Percentiles rank a stretch among this genome's conserved stretches.
phyloP scores from a whole-genome alignment of 140 eudicot genomes.

The Anethum foeniculum region DNA sequence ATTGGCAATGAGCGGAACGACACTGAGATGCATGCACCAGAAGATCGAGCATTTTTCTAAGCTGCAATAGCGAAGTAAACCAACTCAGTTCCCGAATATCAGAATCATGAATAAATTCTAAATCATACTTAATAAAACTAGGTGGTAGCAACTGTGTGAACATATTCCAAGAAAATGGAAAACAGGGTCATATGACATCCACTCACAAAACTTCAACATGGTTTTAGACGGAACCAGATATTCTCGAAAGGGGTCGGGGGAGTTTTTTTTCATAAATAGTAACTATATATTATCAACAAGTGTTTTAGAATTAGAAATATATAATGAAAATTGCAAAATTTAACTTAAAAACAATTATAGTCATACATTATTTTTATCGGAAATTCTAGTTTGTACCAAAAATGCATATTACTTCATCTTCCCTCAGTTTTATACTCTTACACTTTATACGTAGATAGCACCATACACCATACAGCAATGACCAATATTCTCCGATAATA shows the following conservation, averaged over 20 bases:
- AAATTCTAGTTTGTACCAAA: no score
- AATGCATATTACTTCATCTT: neutral
- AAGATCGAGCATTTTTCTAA: slow-evolving; percentile 88
- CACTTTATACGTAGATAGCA: neutral
- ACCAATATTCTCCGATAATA: neutral
- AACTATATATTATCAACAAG: neutral
- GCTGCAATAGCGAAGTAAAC: slow-evolving; percentile 45
- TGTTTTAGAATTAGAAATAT: neutral
- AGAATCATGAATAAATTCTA: neutral
- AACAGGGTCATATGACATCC: neutral
- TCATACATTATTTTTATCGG: neutral
- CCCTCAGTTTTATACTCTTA: neutral
- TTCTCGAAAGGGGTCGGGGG: no score
- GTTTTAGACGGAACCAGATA: neutral
- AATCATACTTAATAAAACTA: neutral
- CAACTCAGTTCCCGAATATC: neutral
- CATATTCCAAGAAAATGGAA: neutral
- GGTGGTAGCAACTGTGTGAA: neutral
- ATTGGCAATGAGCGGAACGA: slow-evolving; percentile 66
- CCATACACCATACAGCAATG: neutral
- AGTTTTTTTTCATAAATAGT: no score
- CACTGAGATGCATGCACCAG: slow-evolving; percentile 94
- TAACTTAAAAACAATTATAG: neutral
- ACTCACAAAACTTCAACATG: neutral
- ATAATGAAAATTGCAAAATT: neutral